These are phyloP conservation scores for Saccharomycopsis babjevae DNA, from an alignment of 805 yeast genomes.

Conservation along the genomic window DNA sequence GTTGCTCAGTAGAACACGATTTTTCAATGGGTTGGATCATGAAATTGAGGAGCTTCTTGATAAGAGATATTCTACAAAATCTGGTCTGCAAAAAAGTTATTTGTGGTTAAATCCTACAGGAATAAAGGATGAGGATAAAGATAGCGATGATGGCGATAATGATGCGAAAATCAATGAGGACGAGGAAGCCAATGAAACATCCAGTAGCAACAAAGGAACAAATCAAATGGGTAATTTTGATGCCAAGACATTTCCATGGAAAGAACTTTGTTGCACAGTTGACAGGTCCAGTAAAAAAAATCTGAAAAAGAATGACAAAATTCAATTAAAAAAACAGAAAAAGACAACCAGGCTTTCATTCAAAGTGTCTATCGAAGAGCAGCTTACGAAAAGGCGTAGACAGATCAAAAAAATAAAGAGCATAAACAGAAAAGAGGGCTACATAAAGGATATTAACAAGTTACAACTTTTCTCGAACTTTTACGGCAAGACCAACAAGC, in stretches of 20 bases:
- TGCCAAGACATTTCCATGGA: background rate
- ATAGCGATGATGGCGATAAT: background rate
- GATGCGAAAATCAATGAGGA: background rate
- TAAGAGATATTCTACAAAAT: slow-evolving; percentile 8
- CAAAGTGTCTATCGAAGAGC: slow-evolving; percentile 1
- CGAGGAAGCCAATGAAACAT: background rate
- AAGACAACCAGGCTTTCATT: slow-evolving; percentile 6
- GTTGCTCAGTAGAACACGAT: slow-evolving; percentile 15
- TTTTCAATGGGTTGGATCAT: slow-evolving; percentile 7
- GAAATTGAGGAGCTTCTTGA: slow-evolving; percentile 15
- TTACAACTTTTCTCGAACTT: background rate
- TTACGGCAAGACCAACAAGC: background rate
- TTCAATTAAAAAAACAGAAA: slow-evolving; percentile 1
- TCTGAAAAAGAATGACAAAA: background rate
- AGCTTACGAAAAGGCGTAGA: background rate
- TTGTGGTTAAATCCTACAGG: slow-evolving; percentile 15
- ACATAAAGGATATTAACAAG: background rate
- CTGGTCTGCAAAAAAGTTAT: slow-evolving; percentile 13
- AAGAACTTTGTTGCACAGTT: background rate
- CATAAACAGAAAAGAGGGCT: background rate
- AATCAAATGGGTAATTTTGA: background rate
- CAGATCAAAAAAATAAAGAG: background rate
- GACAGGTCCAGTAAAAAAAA: background rate
- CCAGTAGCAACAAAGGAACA: background rate
- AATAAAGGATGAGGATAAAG: background rate